These are phyloP conservation scores for Achaetomium macrosporum DNA, from an alignment of 2,329 filamentous ascomycete species.

Conservation along the genomic window DNA sequence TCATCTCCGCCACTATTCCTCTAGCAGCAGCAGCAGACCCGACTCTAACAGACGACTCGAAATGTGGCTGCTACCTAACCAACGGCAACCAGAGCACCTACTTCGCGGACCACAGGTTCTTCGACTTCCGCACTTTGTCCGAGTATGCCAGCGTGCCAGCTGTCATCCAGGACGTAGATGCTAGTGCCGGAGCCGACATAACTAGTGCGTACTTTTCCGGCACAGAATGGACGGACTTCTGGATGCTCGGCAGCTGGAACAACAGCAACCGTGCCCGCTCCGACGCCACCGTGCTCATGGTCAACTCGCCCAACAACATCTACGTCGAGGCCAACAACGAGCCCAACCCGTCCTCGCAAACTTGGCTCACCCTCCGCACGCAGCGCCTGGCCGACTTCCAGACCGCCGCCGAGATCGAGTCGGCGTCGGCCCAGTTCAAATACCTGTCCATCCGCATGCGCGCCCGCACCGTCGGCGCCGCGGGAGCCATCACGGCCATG, in stretches of 20 bases:
- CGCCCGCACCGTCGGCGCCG: slow-evolving; percentile 42
- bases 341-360: slow-evolving; percentile 32
- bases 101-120: slow-evolving; percentile 43
- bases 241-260: slow-evolving; percentile 38
- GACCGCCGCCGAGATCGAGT: slow-evolving; percentile 44
- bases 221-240: slow-evolving; percentile 32
- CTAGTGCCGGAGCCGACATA: slow-evolving; percentile 27
- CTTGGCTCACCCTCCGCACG: slow-evolving; percentile 45
- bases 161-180: slow-evolving; percentile 27
- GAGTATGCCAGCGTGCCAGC: slow-evolving; percentile 35
- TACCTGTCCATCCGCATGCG: slow-evolving; percentile 45
- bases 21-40: slow-evolving; percentile 14
- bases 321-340: slow-evolving; percentile 41
- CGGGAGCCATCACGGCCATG: slow-evolving; percentile 47
- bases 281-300: slow-evolving; percentile 32
- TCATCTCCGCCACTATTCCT: slow-evolving; percentile 15
- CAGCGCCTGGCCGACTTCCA: slow-evolving; percentile 40
- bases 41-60: slow-evolving; percentile 28
- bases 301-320: slow-evolving; percentile 39
- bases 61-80: slow-evolving; percentile 45
- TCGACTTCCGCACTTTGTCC: slow-evolving; percentile 42
- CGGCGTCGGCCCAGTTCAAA: slow-evolving; percentile 32
- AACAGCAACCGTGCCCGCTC: slow-evolving; percentile 28
- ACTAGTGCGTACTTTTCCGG: slow-evolving; percentile 38
- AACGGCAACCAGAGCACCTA: slow-evolving; percentile 40